phyloP scores from a whole-genome alignment of 2,329 filamentous ascomycete species.

The Colletotrichum navitas region DNA sequence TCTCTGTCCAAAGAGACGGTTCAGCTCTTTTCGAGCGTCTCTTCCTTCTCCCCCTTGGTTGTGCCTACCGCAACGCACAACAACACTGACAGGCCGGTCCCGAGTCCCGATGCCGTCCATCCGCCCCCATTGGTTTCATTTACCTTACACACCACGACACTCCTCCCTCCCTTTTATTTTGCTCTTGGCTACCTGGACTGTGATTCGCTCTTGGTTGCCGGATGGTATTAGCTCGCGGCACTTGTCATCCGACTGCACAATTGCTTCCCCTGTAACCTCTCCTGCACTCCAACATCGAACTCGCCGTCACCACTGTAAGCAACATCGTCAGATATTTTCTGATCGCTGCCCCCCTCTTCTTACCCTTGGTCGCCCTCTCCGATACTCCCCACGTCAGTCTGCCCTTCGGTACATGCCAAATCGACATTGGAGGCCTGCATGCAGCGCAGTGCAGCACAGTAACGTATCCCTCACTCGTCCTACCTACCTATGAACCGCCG shows the following conservation, averaged over 20 bases:
- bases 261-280: background rate
- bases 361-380: conserved; percentile 6
- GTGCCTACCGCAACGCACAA: background rate
- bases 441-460: conserved; percentile 24
- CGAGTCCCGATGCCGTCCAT: background rate
- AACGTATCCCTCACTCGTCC: conserved; percentile 23
- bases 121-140: background rate
- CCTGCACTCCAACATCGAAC: background rate
- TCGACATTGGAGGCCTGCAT: conserved; percentile 35
- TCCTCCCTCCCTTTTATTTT: conserved; percentile 4
- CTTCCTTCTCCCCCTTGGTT: background rate
- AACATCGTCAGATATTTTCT: conserved; percentile 4
- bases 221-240: background rate
- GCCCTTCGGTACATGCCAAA: conserved; percentile 11
- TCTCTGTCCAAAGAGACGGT: background rate
- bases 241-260: conserved; percentile 1
- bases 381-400: conserved; percentile 30
- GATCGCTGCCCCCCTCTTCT: background rate
- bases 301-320: background rate
- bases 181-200: conserved; percentile 6
- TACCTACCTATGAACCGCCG: conserved; percentile 28
- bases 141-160: too few relatives aligned
- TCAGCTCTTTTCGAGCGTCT: background rate
- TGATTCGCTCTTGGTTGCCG: conserved; percentile 1
- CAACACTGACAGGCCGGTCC: background rate